Conservation (phyloP, 805 yeast genomes). For the Millerago galiae region DNA sequence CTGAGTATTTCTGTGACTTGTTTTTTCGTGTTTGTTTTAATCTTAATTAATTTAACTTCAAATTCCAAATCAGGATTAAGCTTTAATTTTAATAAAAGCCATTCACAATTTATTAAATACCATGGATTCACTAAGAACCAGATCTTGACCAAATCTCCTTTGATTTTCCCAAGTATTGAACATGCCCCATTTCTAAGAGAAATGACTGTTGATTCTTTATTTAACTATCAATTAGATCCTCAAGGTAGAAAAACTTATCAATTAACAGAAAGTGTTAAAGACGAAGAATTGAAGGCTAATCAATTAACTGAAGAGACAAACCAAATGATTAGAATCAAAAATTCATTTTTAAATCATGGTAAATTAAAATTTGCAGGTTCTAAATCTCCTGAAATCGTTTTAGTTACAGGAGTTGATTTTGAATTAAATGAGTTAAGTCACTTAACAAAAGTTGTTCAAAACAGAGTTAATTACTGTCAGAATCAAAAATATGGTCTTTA, state of each 20-base stretch:
- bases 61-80: neutral
- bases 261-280: slow-evolving; percentile 30
- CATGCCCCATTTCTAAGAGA: slow-evolving; percentile 58
- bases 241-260: slow-evolving; percentile 34
- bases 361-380: slow-evolving; percentile 39
- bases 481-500: slow-evolving; percentile 76
- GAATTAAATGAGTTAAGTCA: slow-evolving; percentile 55
- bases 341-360: slow-evolving; percentile 60
- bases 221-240: slow-evolving; percentile 39
- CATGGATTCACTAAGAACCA: slow-evolving; percentile 42
- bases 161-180: slow-evolving; percentile 71
- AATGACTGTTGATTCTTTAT: slow-evolving; percentile 45
- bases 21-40: neutral
- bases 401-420: slow-evolving; percentile 77
- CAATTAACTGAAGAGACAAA: slow-evolving; percentile 29
- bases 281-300: slow-evolving; percentile 32
- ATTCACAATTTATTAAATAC: slow-evolving; percentile 20
- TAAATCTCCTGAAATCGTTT: slow-evolving; percentile 55
- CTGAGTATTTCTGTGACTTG: slow-evolving; percentile 5
- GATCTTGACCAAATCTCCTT: slow-evolving; percentile 42
- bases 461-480: slow-evolving; percentile 84
- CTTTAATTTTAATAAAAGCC: neutral
- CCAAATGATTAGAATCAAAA: slow-evolving; percentile 39
- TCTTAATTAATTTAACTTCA: neutral
- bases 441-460: slow-evolving; percentile 67